These are phyloP conservation scores for Cryphonectria naterciae DNA, from an alignment of 2,329 filamentous ascomycete genomes.

Conservation along the genomic window DNA sequence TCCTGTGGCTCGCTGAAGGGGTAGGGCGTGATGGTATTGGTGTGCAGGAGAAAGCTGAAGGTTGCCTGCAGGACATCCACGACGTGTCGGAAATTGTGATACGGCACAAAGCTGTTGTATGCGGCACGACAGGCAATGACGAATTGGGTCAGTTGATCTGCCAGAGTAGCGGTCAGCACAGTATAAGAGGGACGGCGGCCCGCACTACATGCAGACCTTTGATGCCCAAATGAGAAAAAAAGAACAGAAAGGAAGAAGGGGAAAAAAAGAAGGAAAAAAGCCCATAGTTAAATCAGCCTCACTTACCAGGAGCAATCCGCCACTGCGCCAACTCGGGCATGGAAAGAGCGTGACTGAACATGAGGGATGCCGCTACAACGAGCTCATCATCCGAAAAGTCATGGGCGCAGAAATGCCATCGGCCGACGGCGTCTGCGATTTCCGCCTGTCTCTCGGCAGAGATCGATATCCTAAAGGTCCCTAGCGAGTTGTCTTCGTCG, in stretches of 20 bases:
- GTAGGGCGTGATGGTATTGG: constrained; percentile 76
- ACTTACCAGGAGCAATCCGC: constrained; percentile 76
- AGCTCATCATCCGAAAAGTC: constrained; percentile 90
- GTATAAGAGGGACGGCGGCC: not conserved
- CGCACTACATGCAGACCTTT: constrained; percentile 27
- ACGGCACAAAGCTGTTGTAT: constrained; percentile 96
- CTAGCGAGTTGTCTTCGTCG: constrained; percentile 54
- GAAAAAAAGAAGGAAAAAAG: constrained; percentile 13
- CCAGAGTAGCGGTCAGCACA: constrained; percentile 45
- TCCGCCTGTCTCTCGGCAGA: constrained; percentile 65
- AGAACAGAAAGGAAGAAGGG: constrained; percentile 17
- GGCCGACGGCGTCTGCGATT: constrained; percentile 71
- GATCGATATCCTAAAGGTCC: constrained; percentile 58
- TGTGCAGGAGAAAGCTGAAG: constrained; percentile 84
- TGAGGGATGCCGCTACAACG: constrained; percentile 79
- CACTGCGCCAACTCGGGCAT: constrained; percentile 82
- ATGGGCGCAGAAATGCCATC: constrained; percentile 89
- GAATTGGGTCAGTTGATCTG: constrained; percentile 82
- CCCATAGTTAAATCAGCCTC: constrained; percentile 12
- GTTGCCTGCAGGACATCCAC: constrained; percentile 94
- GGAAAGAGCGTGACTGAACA: constrained; percentile 85
- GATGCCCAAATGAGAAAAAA: constrained; percentile 29
- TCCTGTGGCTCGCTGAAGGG: constrained; percentile 40
- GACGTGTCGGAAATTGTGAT: constrained; percentile 98
- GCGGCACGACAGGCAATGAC: constrained; percentile 85